Evolutionary conservation across 352 stramenopile species (phyloP).

Genomic region (Pythium plurisporium): DNA sequence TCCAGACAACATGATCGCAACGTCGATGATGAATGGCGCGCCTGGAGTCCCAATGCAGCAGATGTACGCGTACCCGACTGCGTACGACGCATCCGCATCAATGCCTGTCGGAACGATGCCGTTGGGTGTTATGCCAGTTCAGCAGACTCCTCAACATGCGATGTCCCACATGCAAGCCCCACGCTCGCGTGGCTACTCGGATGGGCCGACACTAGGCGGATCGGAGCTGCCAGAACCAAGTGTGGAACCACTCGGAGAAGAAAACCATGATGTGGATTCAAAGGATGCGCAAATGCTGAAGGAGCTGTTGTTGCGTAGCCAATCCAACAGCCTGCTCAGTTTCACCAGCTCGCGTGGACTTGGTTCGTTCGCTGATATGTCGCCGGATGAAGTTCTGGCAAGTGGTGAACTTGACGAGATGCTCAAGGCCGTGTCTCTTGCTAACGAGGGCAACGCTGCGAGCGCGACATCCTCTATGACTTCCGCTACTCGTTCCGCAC

Average conservation of each 20-base stretch:
- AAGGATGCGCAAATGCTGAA: conserved; percentile 69
- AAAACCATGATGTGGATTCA: conserved; percentile 50
- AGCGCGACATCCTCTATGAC: conserved; percentile 15
- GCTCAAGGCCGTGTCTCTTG: conserved; percentile 64
- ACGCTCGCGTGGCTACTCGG: neutral
- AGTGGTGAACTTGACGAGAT: conserved; percentile 82
- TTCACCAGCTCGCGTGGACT: conserved; percentile 50
- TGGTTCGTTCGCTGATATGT: conserved; percentile 68
- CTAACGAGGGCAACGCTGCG: conserved; percentile 24
- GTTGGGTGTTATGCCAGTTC: conserved; percentile 8
- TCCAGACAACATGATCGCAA: conserved; percentile 47
- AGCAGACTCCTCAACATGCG: conserved; percentile 6
- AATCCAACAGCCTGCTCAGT: conserved; percentile 65
- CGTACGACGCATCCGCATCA: conserved; percentile 8
- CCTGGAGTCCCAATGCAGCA: conserved; percentile 10
- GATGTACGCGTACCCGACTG: conserved; percentile 19
- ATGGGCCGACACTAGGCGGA: neutral
- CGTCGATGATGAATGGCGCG: conserved; percentile 27
- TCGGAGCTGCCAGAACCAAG: conserved; percentile 55
- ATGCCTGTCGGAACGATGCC: conserved; percentile 21
- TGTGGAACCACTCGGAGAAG: conserved; percentile 52
- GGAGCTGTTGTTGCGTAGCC: conserved; percentile 60
- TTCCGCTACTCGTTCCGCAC: conserved; percentile 21
- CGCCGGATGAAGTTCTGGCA: conserved; percentile 64
- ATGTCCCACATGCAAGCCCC: conserved; percentile 1